Evolutionary conservation across 495 filamentous ascomycete genomes (phyloP), one percentile per base, ranked within the genome.

Genomic region (Podospora comata): DNA sequence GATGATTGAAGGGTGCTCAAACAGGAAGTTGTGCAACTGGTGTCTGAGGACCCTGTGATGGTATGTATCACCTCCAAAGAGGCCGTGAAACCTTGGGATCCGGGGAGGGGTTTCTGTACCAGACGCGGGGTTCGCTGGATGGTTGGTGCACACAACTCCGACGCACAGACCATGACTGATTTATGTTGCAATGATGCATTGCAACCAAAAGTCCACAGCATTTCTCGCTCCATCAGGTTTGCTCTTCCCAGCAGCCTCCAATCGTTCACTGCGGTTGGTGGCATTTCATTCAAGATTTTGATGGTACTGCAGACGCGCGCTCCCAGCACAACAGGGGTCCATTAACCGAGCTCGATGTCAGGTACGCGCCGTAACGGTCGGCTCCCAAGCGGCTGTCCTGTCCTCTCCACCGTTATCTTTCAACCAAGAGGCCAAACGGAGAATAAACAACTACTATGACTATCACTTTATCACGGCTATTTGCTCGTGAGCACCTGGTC

Each of bases 261-360:
- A 48, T 48, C 39, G 39, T 48, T 48, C 39, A 11, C 39, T 13
- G 39, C 9, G 39, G 55, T 58, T 58, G 19, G 19, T 58, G 55
- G n/a, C n/a, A 19, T 20, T 58, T 58, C 55, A 58, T 15, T 18
- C 55, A 58, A 19, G 6, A 26, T 58, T 58, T 58, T n/a, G 20
- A 58, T 58, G 55, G 55, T 58, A 58, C 55, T 58, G 55, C 23
- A 58, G 55, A 26, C 55, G 55, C 55, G 19, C 19, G 55, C 55
- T 58, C 19, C 55, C 23, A 20, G 55, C 7, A 16, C 39, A 48
- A 11, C 39, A 48, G 39, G 39, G 39, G 39, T 48, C 39, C 39
- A 48, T 48, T 48, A 48, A 48, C 39, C 39, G 39, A 48, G 39
- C 13, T 48, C 39, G 39, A 48, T 48, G 39, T 11, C 39, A 48